These are phyloP conservation scores for Phycomyces blakesleeanus DNA, from an alignment of 192 early-diverging fungal genomes.

Conservation along the genomic window DNA sequence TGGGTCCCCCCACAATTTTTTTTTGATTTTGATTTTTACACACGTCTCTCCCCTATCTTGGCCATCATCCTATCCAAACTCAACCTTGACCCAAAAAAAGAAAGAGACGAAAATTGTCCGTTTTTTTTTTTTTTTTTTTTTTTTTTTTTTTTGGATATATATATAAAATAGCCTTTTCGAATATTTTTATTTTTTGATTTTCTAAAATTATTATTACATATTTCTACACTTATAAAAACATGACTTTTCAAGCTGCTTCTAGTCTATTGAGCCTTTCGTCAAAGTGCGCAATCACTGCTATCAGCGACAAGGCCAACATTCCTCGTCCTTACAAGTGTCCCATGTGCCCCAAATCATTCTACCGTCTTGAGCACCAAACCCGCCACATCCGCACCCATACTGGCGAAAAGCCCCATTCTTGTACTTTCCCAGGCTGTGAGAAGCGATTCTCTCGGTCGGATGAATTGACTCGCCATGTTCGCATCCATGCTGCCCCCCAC, in stretches of 20 bases:
- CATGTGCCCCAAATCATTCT: conserved; percentile 68
- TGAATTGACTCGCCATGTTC: conserved; percentile 59
- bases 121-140: conserved; percentile 6
- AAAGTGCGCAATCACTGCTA: conserved; percentile 18
- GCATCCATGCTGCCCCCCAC: conserved; percentile 45
- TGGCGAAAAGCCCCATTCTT: conserved; percentile 80
- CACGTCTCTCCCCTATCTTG: conserved; percentile 31
- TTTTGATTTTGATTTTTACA: conserved; percentile 20
- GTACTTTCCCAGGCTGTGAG: conserved; percentile 63
- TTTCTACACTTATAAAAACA: no score
- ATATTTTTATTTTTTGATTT: conserved; percentile 1
- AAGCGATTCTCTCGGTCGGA: conserved; percentile 85
- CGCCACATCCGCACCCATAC: conserved; percentile 88
- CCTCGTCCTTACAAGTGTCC: conserved; percentile 60
- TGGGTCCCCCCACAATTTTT: background rate
- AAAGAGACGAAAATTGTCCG: background rate
- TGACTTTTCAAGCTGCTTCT: conserved; percentile 3
- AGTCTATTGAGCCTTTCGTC: conserved; percentile 12
- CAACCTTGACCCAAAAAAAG: no score
- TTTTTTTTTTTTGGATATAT: conserved; percentile 7
- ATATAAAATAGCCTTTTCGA: background rate
- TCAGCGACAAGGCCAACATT: conserved; percentile 29
- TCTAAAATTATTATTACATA: conserved; percentile 9
- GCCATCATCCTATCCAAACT: conserved; percentile 31
- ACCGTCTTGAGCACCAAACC: conserved; percentile 79